A percentile compares a stretch with the other conserved stretches of the same genome.
phyloP scores from a whole-genome alignment of 2,329 filamentous ascomycete species.

The Pseudogymnoascus destructans region DNA sequence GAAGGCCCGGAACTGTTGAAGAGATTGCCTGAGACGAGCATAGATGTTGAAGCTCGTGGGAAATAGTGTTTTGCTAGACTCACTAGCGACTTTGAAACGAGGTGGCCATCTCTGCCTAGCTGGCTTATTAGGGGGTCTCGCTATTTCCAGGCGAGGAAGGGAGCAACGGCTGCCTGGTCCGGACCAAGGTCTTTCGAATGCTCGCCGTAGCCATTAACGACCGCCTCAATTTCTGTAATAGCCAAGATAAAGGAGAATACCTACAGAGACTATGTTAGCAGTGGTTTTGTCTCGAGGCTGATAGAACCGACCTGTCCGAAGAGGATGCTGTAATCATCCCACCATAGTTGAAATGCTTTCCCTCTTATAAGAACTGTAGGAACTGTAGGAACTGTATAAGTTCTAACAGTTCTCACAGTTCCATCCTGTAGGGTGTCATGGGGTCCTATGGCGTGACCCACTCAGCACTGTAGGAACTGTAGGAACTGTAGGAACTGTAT shows the following conservation, averaged over 20 bases:
- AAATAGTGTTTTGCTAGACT: conserved; percentile 15
- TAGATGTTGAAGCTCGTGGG: conserved; percentile 14
- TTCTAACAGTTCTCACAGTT: no score
- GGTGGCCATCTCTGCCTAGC: conserved; percentile 15
- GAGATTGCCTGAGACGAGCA: neutral
- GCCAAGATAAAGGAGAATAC: neutral
- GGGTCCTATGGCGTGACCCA: no score
- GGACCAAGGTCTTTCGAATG: neutral
- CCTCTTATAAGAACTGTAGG: neutral
- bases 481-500: no score
- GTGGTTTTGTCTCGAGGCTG: neutral
- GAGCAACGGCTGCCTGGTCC: neutral
- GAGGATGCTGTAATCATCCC: neutral
- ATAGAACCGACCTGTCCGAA: neutral
- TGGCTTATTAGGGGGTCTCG: conserved; percentile 17
- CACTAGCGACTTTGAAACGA: conserved; percentile 11
- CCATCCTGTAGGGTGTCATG: no score
- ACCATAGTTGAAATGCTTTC: neutral
- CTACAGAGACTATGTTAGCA: neutral
- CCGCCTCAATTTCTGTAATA: neutral
- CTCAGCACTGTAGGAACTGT: no score
- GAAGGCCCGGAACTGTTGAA: conserved; percentile 11
- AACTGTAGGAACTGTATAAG: no score
- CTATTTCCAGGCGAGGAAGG: neutral
- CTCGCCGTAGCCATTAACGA: neutral